These are phyloP conservation scores for Ophiostoma himal-ulmi DNA, from an alignment of 2,329 filamentous ascomycete genomes.

Conservation along the genomic window DNA sequence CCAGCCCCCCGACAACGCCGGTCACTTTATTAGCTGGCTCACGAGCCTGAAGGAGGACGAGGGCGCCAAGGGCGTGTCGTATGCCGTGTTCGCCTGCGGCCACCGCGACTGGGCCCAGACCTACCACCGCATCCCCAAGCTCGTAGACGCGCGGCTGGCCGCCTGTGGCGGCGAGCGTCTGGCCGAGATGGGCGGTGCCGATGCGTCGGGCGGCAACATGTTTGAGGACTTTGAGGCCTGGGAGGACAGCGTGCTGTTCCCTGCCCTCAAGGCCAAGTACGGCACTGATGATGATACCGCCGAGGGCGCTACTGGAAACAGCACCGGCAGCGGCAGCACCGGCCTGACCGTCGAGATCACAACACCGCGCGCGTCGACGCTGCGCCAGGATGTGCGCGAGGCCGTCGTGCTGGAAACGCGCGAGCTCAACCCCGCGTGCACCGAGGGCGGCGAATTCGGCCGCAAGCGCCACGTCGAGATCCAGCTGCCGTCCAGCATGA, in stretches of 20 bases:
- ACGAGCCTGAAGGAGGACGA: constrained; percentile 1
- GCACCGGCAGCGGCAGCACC: background rate
- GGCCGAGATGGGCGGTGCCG: constrained; percentile 48
- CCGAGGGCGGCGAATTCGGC: constrained; percentile 11
- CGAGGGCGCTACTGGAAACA: background rate
- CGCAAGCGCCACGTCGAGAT: constrained; percentile 59
- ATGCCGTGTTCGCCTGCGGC: constrained; percentile 64
- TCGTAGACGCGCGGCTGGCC: constrained; percentile 52
- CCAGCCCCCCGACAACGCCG: constrained; percentile 66
- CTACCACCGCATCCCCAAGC: constrained; percentile 61
- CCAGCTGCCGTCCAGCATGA: constrained; percentile 57
- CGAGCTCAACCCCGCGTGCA: constrained; percentile 38
- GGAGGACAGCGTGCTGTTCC: constrained; percentile 54
- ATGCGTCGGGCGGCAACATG: constrained; percentile 59
- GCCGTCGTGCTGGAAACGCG: constrained; percentile 52
- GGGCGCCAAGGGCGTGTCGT: constrained; percentile 41
- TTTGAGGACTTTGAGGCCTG: constrained; percentile 62
- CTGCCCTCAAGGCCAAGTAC: constrained; percentile 44
- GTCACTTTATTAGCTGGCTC: constrained; percentile 32
- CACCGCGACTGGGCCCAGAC: constrained; percentile 50
- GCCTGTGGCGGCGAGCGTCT: constrained; percentile 44
- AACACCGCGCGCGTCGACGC: constrained; percentile 41
- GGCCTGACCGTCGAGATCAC: constrained; percentile 45
- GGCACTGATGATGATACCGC: constrained; percentile 15
- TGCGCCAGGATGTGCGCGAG: constrained; percentile 40